Conservation (phyloP, 345 rosid genomes). For the Corchorus olitorius region DNA sequence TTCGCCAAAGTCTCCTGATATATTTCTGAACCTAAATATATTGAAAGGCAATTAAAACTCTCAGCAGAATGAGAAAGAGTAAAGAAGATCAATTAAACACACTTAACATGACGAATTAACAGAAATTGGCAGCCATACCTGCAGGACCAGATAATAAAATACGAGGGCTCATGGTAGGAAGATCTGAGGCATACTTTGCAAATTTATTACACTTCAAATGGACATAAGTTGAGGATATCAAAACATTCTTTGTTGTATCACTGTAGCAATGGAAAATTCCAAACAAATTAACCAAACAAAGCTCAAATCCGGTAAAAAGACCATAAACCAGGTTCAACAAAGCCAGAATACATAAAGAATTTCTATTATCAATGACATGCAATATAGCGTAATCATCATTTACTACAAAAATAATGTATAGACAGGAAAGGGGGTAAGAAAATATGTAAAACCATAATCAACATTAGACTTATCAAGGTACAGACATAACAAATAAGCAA, state of each 20-base stretch:
- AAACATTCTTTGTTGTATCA: slow-evolving; percentile 82
- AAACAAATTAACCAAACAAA: not conserved
- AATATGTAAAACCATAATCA: not conserved
- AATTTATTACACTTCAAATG: slow-evolving; percentile 79
- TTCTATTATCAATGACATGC: not conserved
- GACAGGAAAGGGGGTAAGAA: not conserved
- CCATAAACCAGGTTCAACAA: not conserved
- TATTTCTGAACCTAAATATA: slow-evolving; percentile 82
- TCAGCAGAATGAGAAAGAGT: not conserved
- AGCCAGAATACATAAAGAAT: not conserved
- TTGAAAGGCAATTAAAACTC: slow-evolving; percentile 11
- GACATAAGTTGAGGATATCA: slow-evolving; percentile 70
- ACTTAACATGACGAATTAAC: not conserved
- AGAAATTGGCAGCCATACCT: slow-evolving; percentile 41
- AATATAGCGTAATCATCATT: not conserved
- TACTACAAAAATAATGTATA: not conserved
- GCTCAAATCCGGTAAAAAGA: not conserved
- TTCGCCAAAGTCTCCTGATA: slow-evolving; percentile 90
- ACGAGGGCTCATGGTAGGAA: slow-evolving; percentile 81
- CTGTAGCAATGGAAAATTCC: slow-evolving; percentile 46
- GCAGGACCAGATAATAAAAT: slow-evolving; percentile 94
- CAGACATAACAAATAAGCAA: not conserved
- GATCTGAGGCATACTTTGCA: slow-evolving; percentile 69
- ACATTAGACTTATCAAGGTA: not conserved
- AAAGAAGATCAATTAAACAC: not conserved